Conservation (phyloP, 345 rosid species). For the Odontarrhena argentea region DNA sequence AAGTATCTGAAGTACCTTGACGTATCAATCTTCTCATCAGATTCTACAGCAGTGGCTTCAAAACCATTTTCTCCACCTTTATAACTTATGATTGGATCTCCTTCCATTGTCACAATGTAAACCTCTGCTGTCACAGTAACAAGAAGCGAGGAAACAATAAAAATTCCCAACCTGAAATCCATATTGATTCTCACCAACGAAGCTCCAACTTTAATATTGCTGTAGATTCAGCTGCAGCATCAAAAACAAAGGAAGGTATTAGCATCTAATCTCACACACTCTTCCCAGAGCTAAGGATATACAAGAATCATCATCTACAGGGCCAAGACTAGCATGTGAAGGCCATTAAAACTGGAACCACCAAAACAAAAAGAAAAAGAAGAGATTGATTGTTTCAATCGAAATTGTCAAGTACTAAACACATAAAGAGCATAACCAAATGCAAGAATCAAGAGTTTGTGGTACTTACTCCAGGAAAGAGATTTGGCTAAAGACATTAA, state of each 20-base stretch:
- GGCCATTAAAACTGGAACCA: neutral
- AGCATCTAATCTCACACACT: conserved; percentile 21
- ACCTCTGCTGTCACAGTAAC: conserved; percentile 58
- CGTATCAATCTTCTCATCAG: conserved; percentile 82
- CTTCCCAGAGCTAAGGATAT: conserved; percentile 14
- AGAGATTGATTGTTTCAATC: conserved; percentile 22
- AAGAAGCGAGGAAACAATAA: conserved; percentile 48
- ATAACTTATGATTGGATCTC: conserved; percentile 89
- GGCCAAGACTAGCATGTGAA: neutral
- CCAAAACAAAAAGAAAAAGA: conserved; percentile 8
- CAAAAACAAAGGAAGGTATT: conserved; percentile 25
- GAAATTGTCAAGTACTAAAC: conserved; percentile 2
- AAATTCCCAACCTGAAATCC: conserved; percentile 28
- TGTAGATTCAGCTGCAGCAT: conserved; percentile 48
- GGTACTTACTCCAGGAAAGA: conserved; percentile 27
- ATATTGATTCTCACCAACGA: conserved; percentile 25
- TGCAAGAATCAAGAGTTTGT: neutral
- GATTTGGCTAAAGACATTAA: conserved; percentile 25
- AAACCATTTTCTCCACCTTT: conserved; percentile 85
- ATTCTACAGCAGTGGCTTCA: conserved; percentile 85
- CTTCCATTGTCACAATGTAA: conserved; percentile 83
- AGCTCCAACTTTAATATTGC: conserved; percentile 42
- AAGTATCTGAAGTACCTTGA: conserved; percentile 53
- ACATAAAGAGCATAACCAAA: conserved; percentile 17
- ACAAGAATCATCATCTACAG: conserved; percentile 16